Evolutionary conservation across 2,329 filamentous ascomycete genomes (phyloP).

Genomic region (Phyllosticta citrichinensis): DNA sequence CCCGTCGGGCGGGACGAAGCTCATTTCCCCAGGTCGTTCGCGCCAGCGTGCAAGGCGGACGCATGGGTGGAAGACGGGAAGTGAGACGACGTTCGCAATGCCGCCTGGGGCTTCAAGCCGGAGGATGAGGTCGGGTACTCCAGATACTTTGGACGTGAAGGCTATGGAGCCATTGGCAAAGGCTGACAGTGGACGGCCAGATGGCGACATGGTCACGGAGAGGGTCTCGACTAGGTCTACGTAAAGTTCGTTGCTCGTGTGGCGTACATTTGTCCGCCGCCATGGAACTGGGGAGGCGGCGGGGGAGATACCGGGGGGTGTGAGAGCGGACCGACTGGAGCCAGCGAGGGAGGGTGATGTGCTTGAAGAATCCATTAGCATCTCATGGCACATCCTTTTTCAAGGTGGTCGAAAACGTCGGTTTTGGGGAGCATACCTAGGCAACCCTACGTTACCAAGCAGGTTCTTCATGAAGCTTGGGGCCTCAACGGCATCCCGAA

Average conservation of each 20-base stretch:
- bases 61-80: conserved; percentile 94
- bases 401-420: not conserved
- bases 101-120: conserved; percentile 65
- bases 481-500: conserved; percentile 85
- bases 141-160: conserved; percentile 91
- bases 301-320: conserved; percentile 13
- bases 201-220: conserved; percentile 79
- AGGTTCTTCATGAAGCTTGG: conserved; percentile 85
- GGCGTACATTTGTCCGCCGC: conserved; percentile 82
- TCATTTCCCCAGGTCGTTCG: conserved; percentile 80
- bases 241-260: conserved; percentile 95
- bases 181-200: conserved; percentile 75
- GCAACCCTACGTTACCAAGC: conserved; percentile 75
- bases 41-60: conserved; percentile 85
- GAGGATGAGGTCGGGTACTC: conserved; percentile 80
- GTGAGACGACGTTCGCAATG: conserved; percentile 63
- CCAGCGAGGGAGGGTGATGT: conserved; percentile 6
- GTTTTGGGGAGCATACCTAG: conserved; percentile 44
- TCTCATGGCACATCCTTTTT: not conserved
- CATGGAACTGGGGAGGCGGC: conserved; percentile 57
- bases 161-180: conserved; percentile 87
- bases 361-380: not conserved
- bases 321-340: conserved; percentile 11
- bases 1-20: conserved; percentile 90
- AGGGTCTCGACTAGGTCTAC: conserved; percentile 91